A percentile compares a stretch with the other conserved stretches of the same genome.
Evolutionary conservation across 306 rosid species (phyloP).

Genomic region (Cicer cuneatum): DNA sequence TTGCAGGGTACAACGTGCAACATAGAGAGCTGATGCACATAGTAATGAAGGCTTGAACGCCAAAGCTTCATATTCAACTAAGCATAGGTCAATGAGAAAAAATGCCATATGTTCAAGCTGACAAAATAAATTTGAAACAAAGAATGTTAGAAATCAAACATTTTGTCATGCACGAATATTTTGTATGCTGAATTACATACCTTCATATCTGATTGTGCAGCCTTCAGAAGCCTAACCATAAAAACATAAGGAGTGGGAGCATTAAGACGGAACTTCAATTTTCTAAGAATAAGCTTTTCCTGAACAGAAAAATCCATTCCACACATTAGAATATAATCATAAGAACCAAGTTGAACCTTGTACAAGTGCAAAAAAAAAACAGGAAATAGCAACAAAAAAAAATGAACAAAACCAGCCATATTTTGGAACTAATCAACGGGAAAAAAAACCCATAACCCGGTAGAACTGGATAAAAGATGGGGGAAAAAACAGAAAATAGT

Average conservation of each 20-base stretch:
- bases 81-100: constrained; percentile 72
- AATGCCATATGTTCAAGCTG: constrained; percentile 87
- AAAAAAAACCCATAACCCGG: background rate
- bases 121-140: constrained; percentile 33
- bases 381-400: background rate
- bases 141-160: constrained; percentile 38
- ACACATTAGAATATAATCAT: constrained; percentile 12
- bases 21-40: constrained; percentile 89
- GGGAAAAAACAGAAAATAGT: background rate
- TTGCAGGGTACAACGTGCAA: constrained; percentile 77
- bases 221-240: constrained; percentile 91
- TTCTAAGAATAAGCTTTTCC: constrained; percentile 82
- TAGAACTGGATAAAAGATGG: background rate
- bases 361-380: constrained; percentile 19
- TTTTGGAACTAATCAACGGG: constrained; percentile 12
- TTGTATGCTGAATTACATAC: constrained; percentile 47
- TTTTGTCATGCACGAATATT: constrained; percentile 11
- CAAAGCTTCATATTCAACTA: constrained; percentile 80
- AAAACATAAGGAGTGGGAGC: constrained; percentile 89
- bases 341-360: constrained; percentile 34
- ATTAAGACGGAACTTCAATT: constrained; percentile 78
- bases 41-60: constrained; percentile 80
- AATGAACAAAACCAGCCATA: background rate
- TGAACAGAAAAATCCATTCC: constrained; percentile 48
- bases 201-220: constrained; percentile 75